Percentiles rank a stretch among this genome's conserved stretches.
Conservation (phyloP, 345 rosid species). For the Eucalyptus sp. region DNA sequence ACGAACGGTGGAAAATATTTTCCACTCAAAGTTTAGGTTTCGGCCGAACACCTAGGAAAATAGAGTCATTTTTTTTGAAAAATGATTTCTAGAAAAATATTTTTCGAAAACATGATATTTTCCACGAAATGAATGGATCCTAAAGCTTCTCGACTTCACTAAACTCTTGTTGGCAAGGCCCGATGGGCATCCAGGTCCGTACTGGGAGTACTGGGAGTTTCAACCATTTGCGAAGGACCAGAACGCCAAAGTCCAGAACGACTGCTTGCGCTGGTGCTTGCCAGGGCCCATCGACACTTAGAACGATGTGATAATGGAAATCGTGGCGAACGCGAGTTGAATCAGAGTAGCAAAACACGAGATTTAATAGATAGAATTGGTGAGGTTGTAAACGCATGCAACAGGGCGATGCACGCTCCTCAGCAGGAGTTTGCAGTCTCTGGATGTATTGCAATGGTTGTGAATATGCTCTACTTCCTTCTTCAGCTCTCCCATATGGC, state of each 20-base stretch:
- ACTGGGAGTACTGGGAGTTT: conserved; percentile 49
- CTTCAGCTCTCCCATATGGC: background rate
- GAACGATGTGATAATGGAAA: conserved; percentile 85
- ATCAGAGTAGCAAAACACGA: background rate
- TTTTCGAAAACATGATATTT: no score
- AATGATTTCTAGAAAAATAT: no score
- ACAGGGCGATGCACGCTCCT: background rate
- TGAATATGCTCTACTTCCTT: background rate
- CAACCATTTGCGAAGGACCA: conserved; percentile 56
- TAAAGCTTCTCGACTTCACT: conserved; percentile 63
- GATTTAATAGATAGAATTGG: background rate
- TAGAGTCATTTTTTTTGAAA: no score
- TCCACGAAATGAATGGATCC: no score
- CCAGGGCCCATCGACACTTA: conserved; percentile 85
- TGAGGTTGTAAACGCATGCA: background rate
- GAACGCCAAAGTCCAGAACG: conserved; percentile 68
- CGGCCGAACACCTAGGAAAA: no score
- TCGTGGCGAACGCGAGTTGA: conserved; percentile 19
- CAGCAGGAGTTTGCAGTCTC: background rate
- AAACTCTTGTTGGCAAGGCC: conserved; percentile 55
- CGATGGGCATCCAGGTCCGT: conserved; percentile 93
- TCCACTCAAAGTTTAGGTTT: no score
- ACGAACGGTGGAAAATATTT: no score
- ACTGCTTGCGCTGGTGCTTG: conserved; percentile 94
- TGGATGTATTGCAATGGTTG: background rate